These are phyloP conservation scores for Ramularia collo-cygni DNA, from an alignment of 2,329 filamentous ascomycete genomes.

Conservation along the genomic window DNA sequence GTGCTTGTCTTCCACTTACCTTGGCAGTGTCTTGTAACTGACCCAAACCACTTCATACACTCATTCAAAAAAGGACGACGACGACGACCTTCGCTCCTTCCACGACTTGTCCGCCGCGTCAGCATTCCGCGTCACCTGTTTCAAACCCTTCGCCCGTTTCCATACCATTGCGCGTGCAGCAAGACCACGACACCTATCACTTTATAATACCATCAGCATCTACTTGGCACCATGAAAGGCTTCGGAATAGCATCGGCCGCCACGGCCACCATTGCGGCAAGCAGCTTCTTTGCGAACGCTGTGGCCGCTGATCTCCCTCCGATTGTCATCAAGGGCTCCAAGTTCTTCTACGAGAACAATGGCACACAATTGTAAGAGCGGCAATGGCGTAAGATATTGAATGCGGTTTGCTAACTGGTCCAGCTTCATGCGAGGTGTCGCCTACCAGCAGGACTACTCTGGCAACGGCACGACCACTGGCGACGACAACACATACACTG, in stretches of 20 bases:
- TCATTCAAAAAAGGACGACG: slow-evolving; percentile 3
- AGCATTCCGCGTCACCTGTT: slow-evolving; percentile 12
- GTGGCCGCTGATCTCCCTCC: slow-evolving; percentile 53
- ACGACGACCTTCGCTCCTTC: slow-evolving; percentile 1
- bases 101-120: slow-evolving; percentile 7
- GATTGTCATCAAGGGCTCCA: slow-evolving; percentile 69
- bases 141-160: too few relatives aligned
- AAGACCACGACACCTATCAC: slow-evolving; percentile 11
- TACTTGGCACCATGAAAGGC: slow-evolving; percentile 44
- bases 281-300: slow-evolving; percentile 30
- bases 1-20: too few relatives aligned
- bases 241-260: slow-evolving; percentile 37
- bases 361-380: slow-evolving; percentile 60
- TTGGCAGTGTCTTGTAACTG: too few relatives aligned
- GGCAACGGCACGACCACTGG: slow-evolving; percentile 36
- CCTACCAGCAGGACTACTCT: slow-evolving; percentile 75
- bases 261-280: slow-evolving; percentile 44
- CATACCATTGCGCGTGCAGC: slow-evolving; percentile 1
- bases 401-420: slow-evolving; percentile 2
- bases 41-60: neutral
- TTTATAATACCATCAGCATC: slow-evolving; percentile 4
- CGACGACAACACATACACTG: slow-evolving; percentile 55
- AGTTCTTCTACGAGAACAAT: slow-evolving; percentile 85
- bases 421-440: slow-evolving; percentile 82
- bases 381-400: neutral